Evolutionary conservation across 768 basidiomycete genomes (phyloP).

Genomic region (Tephrocybe sp.): DNA sequence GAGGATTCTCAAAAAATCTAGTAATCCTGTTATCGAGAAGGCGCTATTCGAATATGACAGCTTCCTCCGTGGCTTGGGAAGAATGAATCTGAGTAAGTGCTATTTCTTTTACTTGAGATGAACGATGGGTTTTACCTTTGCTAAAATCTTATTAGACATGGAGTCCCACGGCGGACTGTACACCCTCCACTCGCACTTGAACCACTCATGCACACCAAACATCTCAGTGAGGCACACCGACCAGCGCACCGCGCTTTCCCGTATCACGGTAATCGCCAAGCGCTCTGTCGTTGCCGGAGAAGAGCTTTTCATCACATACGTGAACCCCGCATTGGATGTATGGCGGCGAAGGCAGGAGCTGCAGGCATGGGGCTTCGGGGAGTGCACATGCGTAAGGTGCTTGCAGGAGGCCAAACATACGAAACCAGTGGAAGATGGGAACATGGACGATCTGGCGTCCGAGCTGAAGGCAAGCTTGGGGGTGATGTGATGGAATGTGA

Average conservation of each 20-base stretch:
- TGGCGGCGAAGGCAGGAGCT: slow-evolving; percentile 50
- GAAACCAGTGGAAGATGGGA: slow-evolving; percentile 27
- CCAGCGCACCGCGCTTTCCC: slow-evolving; percentile 61
- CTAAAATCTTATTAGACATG: slow-evolving; percentile 44
- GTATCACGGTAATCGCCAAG: slow-evolving; percentile 74
- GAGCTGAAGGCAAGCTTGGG: slow-evolving; percentile 68
- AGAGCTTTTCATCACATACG: slow-evolving; percentile 78
- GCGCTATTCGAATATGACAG: slow-evolving; percentile 75
- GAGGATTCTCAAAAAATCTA: slow-evolving; percentile 49
- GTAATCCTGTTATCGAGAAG: slow-evolving; percentile 42
- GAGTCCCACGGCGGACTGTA: slow-evolving; percentile 89
- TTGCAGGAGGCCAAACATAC: slow-evolving; percentile 48
- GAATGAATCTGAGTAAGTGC: slow-evolving; percentile 76
- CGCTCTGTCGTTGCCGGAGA: slow-evolving; percentile 62
- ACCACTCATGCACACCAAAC: slow-evolving; percentile 83
- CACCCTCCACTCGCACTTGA: slow-evolving; percentile 81
- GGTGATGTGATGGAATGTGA: slow-evolving; percentile 30
- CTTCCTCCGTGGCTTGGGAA: slow-evolving; percentile 69
- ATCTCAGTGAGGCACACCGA: slow-evolving; percentile 76
- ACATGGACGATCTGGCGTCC: slow-evolving; percentile 47
- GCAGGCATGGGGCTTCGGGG: slow-evolving; percentile 72
- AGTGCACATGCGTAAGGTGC: slow-evolving; percentile 70
- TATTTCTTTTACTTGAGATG: background rate
- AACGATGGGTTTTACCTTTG: slow-evolving; percentile 3
- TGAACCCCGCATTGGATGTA: slow-evolving; percentile 57